Conservation (phyloP, 2,329 filamentous ascomycete genomes). For the Grosmannia serpens region DNA sequence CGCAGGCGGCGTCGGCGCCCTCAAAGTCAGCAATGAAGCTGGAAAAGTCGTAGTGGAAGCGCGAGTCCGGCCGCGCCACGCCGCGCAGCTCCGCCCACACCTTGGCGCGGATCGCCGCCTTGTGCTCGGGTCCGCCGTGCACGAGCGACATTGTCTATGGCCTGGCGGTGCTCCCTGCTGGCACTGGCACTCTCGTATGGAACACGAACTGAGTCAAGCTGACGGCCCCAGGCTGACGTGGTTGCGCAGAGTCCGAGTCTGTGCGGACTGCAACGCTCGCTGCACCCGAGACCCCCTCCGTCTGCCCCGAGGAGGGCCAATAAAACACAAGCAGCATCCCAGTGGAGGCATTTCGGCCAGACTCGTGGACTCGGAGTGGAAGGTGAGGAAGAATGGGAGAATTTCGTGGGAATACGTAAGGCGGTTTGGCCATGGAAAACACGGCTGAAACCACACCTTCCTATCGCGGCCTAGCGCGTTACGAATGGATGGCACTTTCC, state of each 20-base stretch:
- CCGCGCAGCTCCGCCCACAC: conserved; percentile 2
- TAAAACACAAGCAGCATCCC: no score
- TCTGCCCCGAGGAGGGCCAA: no score
- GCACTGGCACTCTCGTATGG: neutral
- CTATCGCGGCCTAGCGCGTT: neutral
- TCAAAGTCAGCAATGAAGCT: conserved; percentile 5
- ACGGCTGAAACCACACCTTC: neutral
- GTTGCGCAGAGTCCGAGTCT: no score
- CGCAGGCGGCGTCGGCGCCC: neutral
- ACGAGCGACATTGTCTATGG: neutral
- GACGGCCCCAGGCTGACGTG: no score
- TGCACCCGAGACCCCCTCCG: no score
- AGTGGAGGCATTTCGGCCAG: no score
- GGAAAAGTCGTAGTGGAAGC: conserved; percentile 3
- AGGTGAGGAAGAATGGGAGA: neutral
- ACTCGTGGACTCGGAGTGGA: neutral
- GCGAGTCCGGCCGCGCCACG: conserved; percentile 4
- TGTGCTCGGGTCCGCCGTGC: neutral
- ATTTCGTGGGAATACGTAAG: neutral
- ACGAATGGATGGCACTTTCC: neutral
- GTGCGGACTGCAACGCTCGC: no score
- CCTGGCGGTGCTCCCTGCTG: neutral
- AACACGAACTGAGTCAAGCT: no score
- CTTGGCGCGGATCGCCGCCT: neutral
- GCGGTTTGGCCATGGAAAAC: neutral